Evolutionary conservation across 768 basidiomycete species (phyloP).

Genomic region (Tephrocybe sp.): DNA sequence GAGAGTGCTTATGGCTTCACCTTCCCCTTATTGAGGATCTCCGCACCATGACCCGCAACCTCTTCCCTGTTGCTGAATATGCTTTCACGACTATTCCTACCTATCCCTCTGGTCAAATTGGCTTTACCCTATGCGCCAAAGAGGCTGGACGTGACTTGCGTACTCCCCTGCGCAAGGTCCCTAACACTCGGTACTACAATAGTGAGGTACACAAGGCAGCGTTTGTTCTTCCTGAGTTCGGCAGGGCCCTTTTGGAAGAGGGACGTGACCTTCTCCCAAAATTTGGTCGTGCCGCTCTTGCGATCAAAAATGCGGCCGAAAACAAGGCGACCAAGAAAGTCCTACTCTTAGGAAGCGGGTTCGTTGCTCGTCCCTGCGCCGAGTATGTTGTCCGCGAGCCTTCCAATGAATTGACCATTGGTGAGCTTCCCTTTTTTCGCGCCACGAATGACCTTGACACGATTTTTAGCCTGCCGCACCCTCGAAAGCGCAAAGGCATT

Average conservation of each 20-base stretch:
- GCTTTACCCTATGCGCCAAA: constrained; percentile 88
- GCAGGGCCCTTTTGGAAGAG: constrained; percentile 69
- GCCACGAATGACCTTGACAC: neutral
- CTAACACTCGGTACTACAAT: constrained; percentile 82
- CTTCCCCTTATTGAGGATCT: constrained; percentile 81
- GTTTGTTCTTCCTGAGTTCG: constrained; percentile 94
- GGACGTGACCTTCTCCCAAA: constrained; percentile 67
- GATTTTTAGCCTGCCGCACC: constrained; percentile 78
- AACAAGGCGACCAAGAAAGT: constrained; percentile 59
- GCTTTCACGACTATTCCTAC: constrained; percentile 97
- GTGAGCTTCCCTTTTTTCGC: constrained; percentile 33
- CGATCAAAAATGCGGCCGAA: constrained; percentile 27
- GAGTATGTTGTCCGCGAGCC: constrained; percentile 87
- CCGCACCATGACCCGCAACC: constrained; percentile 56
- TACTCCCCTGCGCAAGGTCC: constrained; percentile 70
- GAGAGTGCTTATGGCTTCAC: constrained; percentile 94
- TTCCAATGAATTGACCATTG: constrained; percentile 81
- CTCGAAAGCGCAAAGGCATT: constrained; percentile 73
- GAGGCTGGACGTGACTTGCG: constrained; percentile 66
- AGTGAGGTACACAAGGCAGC: constrained; percentile 73
- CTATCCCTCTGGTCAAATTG: constrained; percentile 98
- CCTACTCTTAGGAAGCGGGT: constrained; percentile 90
- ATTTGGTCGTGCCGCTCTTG: constrained; percentile 65
- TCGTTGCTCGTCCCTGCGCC: constrained; percentile 94
- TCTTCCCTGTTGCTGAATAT: constrained; percentile 86